A percentile compares a stretch with the other conserved stretches of the same genome.
Evolutionary conservation across 352 stramenopile species (phyloP).

Genomic region (Globisporangium camurandrum): DNA sequence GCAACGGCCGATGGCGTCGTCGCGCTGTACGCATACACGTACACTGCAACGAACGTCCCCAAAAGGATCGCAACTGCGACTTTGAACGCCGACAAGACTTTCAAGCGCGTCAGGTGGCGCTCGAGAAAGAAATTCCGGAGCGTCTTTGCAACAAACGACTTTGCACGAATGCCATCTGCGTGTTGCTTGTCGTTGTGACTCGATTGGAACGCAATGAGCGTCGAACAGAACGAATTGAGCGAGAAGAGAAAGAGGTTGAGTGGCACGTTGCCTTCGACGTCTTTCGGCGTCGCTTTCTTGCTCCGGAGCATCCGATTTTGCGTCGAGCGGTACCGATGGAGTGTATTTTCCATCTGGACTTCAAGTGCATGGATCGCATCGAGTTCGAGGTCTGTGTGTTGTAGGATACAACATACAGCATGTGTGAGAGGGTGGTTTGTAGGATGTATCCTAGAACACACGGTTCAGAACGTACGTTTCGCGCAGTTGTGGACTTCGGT

Average conservation of each 20-base stretch:
- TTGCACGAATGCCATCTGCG: slow-evolving; percentile 17
- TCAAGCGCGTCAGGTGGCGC: slow-evolving; percentile 20
- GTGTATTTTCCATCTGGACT: slow-evolving; percentile 32
- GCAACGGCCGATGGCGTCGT: slow-evolving; percentile 32
- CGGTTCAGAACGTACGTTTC: slow-evolving; percentile 38
- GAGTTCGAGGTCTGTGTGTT: slow-evolving; percentile 20
- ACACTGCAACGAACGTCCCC: slow-evolving; percentile 30
- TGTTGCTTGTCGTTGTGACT: slow-evolving; percentile 29
- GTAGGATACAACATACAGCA: slow-evolving; percentile 8
- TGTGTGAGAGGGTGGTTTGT: no score
- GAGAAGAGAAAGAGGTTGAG: slow-evolving; percentile 50
- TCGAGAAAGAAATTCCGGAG: slow-evolving; percentile 23
- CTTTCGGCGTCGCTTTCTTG: slow-evolving; percentile 17
- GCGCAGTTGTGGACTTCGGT: slow-evolving; percentile 41
- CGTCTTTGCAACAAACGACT: slow-evolving; percentile 6
- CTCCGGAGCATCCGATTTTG: slow-evolving; percentile 28
- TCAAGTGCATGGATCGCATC: slow-evolving; percentile 23
- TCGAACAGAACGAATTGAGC: slow-evolving; percentile 71
- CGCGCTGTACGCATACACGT: slow-evolving; percentile 33
- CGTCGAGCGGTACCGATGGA: slow-evolving; percentile 48
- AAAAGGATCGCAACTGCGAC: slow-evolving; percentile 23
- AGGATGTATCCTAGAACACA: no score
- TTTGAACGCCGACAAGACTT: slow-evolving; percentile 30
- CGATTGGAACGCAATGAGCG: slow-evolving; percentile 32
- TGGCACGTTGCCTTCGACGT: slow-evolving; percentile 41